Evolutionary conservation across 768 basidiomycete species (phyloP).

Genomic region (Candolleomyces eurysporus): DNA sequence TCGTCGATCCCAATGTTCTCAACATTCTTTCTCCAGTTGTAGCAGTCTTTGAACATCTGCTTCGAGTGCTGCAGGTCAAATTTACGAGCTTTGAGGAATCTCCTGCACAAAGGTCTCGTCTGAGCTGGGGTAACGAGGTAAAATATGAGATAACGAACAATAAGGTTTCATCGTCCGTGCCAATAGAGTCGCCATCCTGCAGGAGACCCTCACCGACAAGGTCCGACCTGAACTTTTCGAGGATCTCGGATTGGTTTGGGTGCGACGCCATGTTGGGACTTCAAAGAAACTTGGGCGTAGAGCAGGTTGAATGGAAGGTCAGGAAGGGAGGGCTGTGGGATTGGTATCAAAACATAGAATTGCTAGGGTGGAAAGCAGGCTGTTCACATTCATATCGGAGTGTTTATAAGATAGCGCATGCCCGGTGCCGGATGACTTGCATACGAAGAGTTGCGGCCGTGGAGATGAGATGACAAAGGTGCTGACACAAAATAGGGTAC

Average conservation of each 20-base stretch:
- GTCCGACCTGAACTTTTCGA: conserved; percentile 51
- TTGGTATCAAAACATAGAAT: neutral
- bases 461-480: neutral
- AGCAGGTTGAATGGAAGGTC: neutral
- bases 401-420: neutral
- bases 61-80: conserved; percentile 59
- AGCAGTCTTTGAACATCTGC: conserved; percentile 64
- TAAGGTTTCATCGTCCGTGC: conserved; percentile 56
- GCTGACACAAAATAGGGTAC: neutral
- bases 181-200: conserved; percentile 59
- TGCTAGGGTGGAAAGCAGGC: neutral
- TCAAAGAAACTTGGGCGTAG: neutral
- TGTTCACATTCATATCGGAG: no score
- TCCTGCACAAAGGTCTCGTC: conserved; percentile 35
- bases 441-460: neutral
- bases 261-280: neutral
- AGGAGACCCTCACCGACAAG: conserved; percentile 53
- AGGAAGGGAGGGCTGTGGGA: neutral
- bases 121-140: neutral
- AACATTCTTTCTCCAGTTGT: conserved; percentile 65
- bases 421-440: neutral
- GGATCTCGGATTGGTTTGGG: conserved; percentile 29
- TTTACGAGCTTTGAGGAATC: conserved; percentile 75
- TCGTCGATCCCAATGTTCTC: conserved; percentile 66
- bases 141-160: conserved; percentile 40